Conservation (phyloP, 1,284 basidiomycete species). For the Takashimella koratensis region DNA sequence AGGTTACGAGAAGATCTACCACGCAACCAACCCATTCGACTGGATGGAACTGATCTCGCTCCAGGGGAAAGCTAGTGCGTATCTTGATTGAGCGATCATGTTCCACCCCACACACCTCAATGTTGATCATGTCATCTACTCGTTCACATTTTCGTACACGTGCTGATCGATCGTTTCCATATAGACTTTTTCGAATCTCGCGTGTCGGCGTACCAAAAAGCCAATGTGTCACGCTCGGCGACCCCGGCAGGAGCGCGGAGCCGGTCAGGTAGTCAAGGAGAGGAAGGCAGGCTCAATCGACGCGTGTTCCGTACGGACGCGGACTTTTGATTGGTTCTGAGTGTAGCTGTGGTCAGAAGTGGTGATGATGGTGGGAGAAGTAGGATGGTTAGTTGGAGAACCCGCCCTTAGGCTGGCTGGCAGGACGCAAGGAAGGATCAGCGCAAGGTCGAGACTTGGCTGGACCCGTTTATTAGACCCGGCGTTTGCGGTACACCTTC, state of each 20-base stretch:
- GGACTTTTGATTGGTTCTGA: constrained; percentile 14
- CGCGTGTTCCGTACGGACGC: constrained; percentile 28
- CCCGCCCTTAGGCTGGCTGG: background rate
- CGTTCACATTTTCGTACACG: background rate
- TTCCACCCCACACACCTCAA: background rate
- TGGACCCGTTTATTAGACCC: too few species aligned
- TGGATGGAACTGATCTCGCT: constrained; percentile 93
- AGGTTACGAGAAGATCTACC: constrained; percentile 70
- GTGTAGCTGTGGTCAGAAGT: too few species aligned
- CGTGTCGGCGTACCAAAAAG: constrained; percentile 44
- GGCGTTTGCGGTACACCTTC: too few species aligned
- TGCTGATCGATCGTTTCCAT: background rate
- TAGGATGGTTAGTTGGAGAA: too few species aligned
- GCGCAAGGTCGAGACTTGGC: too few species aligned
- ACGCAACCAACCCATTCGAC: constrained; percentile 64
- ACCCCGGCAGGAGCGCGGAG: constrained; percentile 18
- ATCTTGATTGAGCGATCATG: background rate
- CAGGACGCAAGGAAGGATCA: background rate
- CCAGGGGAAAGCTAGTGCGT: constrained; percentile 54
- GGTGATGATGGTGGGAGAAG: too few species aligned
- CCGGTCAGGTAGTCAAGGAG: constrained; percentile 7
- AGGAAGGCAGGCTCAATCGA: constrained; percentile 8
- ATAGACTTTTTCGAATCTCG: constrained; percentile 47
- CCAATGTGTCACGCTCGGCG: constrained; percentile 37
- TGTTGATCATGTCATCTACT: background rate